Evolutionary conservation across 441 rosid species (phyloP), one percentile per base, ranked within the genome.

Genomic region (Geranium incanum): DNA sequence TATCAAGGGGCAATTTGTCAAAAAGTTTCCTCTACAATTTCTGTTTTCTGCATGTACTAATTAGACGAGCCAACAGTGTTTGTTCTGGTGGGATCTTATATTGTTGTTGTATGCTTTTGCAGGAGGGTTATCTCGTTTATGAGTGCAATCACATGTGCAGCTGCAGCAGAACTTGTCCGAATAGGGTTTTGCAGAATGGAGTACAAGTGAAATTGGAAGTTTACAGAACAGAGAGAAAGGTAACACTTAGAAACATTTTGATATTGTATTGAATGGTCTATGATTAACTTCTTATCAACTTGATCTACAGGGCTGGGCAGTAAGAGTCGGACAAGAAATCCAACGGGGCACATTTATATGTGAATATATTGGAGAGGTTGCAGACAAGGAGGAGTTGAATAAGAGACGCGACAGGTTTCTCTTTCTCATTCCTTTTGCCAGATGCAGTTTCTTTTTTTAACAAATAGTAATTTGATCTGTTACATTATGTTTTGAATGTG

Each of bases 41-140:
- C 66, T 43, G 19, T 67, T 52, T 65, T 63, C 9, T 57, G 4
- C 15, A 8, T 33, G 55, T 28, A 11, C 52, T 52, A 55, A 39
- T 18, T 23, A 33, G 48, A 43, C 65, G 66, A 62, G 66, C 72
- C 15, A 68, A 63, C 65, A 6, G 8, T 28, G 19, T 43, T 68
- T 70, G 66, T 43, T 39, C 28, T 64, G 48, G 23, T 36, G 52
- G 48, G 7, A 52, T 52, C 55, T 5, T 36, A 48, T 59, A 5
- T 36, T 64, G n/a, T 48, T 74, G 48, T 69, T 77, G 37, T 57
- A 23, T 16, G 43, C 50, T 55, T 72, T 73, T 81, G 83, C 86
- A 93, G 99, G 98, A 91, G 86, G 98, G 99, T 72, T 93, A 96
- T 78, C 96, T 95, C 68, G 96, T 96, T 77, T 96, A 96, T 64